Percentiles rank a stretch among this genome's conserved stretches.
Evolutionary conservation across 257 asterid species (phyloP).

Genomic region (Petrea volubilis): DNA sequence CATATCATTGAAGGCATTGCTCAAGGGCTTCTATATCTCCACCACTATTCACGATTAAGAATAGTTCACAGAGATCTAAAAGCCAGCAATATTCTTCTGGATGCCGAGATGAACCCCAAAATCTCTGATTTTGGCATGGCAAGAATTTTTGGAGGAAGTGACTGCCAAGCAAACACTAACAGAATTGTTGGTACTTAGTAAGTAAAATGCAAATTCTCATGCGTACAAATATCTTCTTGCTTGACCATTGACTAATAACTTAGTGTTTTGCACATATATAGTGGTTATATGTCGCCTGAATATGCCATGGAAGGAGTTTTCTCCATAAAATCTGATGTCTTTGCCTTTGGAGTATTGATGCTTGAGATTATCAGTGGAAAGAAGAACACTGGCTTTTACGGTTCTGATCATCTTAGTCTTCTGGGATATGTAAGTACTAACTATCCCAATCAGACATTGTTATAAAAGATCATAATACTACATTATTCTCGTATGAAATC

Average conservation of each 20-base stretch:
- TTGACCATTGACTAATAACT: neutral
- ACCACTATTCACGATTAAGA: slow-evolving; percentile 26
- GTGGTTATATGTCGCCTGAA: slow-evolving; percentile 37
- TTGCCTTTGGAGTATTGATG: slow-evolving; percentile 29
- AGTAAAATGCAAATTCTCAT: neutral
- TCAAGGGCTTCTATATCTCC: slow-evolving; percentile 30
- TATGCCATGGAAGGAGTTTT: slow-evolving; percentile 28
- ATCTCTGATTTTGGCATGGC: slow-evolving; percentile 23
- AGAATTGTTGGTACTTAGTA: slow-evolving; percentile 34
- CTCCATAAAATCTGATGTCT: slow-evolving; percentile 33
- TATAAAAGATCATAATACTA: neutral
- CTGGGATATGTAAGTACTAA: slow-evolving; percentile 30
- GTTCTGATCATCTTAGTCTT: slow-evolving; percentile 24
- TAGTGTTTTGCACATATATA: neutral
- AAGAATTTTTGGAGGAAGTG: slow-evolving; percentile 27
- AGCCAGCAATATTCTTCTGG: slow-evolving; percentile 27
- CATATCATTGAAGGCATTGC: slow-evolving; percentile 27
- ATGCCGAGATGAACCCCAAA: slow-evolving; percentile 25
- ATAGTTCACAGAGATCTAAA: slow-evolving; percentile 29
- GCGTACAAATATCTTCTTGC: neutral
- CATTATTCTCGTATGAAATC: neutral
- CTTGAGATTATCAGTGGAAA: slow-evolving; percentile 33
- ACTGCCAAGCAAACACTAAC: slow-evolving; percentile 16
- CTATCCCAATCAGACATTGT: neutral
- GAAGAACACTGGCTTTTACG: slow-evolving; percentile 26